phyloP scores from a whole-genome alignment of 2,329 filamentous ascomycete genomes.

The Sclerotinia spermophila region DNA sequence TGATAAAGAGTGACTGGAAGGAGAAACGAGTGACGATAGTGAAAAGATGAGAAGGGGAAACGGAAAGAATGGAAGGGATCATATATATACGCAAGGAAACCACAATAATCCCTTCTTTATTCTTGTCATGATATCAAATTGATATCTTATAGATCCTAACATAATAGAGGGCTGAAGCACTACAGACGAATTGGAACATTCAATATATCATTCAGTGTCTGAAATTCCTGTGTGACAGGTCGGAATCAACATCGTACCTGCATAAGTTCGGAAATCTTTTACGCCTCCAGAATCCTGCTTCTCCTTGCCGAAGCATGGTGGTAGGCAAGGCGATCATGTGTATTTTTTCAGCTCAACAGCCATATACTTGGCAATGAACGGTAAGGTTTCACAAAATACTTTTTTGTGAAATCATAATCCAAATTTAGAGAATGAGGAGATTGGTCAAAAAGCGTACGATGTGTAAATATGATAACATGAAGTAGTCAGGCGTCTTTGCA shows the following conservation, averaged over 20 bases:
- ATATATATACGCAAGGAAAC: constrained; percentile 13
- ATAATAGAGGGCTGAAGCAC: neutral
- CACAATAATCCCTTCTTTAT: neutral
- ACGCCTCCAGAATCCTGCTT: constrained; percentile 3
- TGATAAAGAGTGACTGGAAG: constrained; percentile 11
- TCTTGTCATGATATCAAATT: neutral
- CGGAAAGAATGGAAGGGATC: neutral
- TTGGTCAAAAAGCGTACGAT: neutral
- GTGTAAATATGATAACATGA: neutral
- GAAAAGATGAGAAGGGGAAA: neutral
- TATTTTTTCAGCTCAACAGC: constrained; percentile 14
- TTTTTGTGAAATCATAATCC: neutral
- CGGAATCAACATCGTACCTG: constrained; percentile 15
- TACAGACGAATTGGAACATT: neutral
- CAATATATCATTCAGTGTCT: neutral
- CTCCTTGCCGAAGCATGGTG: neutral
- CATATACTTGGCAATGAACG: constrained; percentile 15
- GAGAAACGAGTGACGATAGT: constrained; percentile 10
- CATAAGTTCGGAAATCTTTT: constrained; percentile 6
- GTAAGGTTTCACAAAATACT: neutral
- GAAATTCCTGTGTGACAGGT: constrained; percentile 1
- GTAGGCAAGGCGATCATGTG: constrained; percentile 4
- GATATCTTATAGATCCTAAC: neutral
- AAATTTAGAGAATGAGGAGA: constrained; percentile 14
- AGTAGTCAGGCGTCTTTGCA: neutral